phyloP scores from a whole-genome alignment of 1,284 basidiomycete genomes.

The Peniophora sp. region DNA sequence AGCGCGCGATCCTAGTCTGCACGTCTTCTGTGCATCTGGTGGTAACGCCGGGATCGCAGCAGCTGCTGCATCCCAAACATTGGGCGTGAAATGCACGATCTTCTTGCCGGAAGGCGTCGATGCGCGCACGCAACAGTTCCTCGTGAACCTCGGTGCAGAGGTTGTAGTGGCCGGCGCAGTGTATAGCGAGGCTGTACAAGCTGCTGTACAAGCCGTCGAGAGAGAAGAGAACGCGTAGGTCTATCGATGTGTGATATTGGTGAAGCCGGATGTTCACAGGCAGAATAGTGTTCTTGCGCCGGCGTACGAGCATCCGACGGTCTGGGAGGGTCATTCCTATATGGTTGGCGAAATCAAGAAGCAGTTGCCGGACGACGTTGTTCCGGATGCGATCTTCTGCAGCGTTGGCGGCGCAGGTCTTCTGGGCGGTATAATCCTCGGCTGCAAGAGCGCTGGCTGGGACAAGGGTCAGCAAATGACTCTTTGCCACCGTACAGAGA shows the following conservation, averaged over 20 bases:
- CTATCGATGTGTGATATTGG: background rate
- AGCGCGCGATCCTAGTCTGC: conserved; percentile 41
- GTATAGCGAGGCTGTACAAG: conserved; percentile 48
- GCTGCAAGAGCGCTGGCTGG: conserved; percentile 56
- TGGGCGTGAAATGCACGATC: conserved; percentile 55
- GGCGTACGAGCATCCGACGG: conserved; percentile 55
- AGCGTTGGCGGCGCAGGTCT: conserved; percentile 70
- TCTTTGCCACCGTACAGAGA: background rate
- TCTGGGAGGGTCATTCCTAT: conserved; percentile 70
- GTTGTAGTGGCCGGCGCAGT: conserved; percentile 45
- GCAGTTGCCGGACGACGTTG: conserved; percentile 34
- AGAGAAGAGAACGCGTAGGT: conserved; percentile 47
- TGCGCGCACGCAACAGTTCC: conserved; percentile 36
- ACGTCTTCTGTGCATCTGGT: conserved; percentile 61
- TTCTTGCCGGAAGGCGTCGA: conserved; percentile 50
- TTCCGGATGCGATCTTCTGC: conserved; percentile 68
- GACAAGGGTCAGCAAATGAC: conserved; percentile 46
- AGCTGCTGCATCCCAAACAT: conserved; percentile 48
- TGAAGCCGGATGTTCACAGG: background rate
- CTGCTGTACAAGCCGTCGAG: conserved; percentile 36
- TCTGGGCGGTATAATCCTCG: conserved; percentile 57
- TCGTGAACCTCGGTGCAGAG: conserved; percentile 45
- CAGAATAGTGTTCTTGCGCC: conserved; percentile 50
- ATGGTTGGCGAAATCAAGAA: conserved; percentile 55
- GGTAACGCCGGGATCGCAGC: conserved; percentile 70